Base-by-base conservation (phyloP, 2,329 filamentous ascomycete species). In the Epichloe baconii region DNA sequence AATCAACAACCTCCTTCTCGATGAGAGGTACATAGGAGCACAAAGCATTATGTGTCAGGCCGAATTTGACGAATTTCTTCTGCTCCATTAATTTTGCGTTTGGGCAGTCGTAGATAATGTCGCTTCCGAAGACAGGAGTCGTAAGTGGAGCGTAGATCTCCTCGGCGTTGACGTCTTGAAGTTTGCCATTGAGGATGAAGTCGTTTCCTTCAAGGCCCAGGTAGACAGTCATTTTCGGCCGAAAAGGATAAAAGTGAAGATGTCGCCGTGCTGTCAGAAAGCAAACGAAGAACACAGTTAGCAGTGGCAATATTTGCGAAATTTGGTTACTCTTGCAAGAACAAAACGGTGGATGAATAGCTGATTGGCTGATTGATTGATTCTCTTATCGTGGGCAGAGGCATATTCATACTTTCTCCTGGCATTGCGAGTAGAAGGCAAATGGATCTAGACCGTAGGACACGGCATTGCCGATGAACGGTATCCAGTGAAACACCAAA, bases 391-490 rank as follows among this genome's bases (percentile, higher is more conserved):
- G 7, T 26, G 7, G 23, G 6, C 23, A 26, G 23, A 26, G 23
- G 5, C 15, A 35, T 66, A 70, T 54, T 62, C 71, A 54, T 62
- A 89, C 86, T 82, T 94, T 94, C 61, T 78, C 75, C 60, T 82
- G 82, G 69, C 78, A 79, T 65, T 75, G 82, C 78, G 60, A 75
- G 73, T 96, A 95, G 77, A 96, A 97, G 48, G 74, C 75, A 63
- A 88, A 90, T 14, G 91, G 91, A 63, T 97, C 88, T 69, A 96
- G 96, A 67, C 91, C 91, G 71, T 97, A 98, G 44, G 81, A 86
- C 61, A 97, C 75, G 54, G 93, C 96, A 73, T 85, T 96, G 57
- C 91, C 91, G 62, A 98, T 77, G 59, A 95, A 71, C 52, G 86
- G 87, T 62, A 91, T 76, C 79, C 80, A 86, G 68, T 88, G 85